These are phyloP conservation scores for Talaromyces sp. DNA, from an alignment of 2,329 filamentous ascomycete genomes.

Conservation along the genomic window DNA sequence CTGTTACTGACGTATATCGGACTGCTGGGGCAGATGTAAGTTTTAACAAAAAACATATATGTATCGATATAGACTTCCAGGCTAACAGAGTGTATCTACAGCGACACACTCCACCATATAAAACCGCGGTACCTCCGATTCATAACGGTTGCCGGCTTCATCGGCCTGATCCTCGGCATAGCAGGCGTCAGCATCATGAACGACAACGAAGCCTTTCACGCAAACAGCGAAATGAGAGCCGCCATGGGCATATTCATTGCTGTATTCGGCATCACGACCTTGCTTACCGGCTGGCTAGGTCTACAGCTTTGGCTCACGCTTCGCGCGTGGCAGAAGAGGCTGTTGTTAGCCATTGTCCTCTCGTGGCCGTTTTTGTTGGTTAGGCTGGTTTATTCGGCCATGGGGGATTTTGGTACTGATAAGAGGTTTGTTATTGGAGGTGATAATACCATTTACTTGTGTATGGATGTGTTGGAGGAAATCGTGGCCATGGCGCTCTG, in stretches of 20 bases:
- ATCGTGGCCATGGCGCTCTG: slow-evolving; percentile 10
- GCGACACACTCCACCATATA: neutral
- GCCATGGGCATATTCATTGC: slow-evolving; percentile 22
- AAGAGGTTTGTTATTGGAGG: neutral
- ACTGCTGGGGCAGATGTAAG: slow-evolving; percentile 24
- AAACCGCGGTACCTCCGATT: neutral
- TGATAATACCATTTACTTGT: slow-evolving; percentile 23
- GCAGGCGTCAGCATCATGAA: slow-evolving; percentile 4
- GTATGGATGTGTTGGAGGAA: slow-evolving; percentile 27
- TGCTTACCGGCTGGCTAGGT: slow-evolving; percentile 2
- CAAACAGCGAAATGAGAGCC: slow-evolving; percentile 13
- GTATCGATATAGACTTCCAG: neutral
- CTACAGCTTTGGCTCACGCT: too few relatives aligned
- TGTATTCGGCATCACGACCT: slow-evolving; percentile 15
- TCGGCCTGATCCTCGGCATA: neutral
- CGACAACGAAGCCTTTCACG: slow-evolving; percentile 6
- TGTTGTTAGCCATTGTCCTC: neutral
- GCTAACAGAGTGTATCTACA: neutral
- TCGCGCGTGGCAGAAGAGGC: neutral
- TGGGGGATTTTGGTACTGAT: neutral
- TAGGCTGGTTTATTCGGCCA: neutral
- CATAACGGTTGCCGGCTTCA: too few relatives aligned
- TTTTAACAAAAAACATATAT: slow-evolving; percentile 13
- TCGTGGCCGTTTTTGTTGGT: neutral
- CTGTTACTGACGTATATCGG: slow-evolving; percentile 23